Base-by-base conservation (phyloP, 1,284 basidiomycete species). In the Trichosporon sp. region DNA sequence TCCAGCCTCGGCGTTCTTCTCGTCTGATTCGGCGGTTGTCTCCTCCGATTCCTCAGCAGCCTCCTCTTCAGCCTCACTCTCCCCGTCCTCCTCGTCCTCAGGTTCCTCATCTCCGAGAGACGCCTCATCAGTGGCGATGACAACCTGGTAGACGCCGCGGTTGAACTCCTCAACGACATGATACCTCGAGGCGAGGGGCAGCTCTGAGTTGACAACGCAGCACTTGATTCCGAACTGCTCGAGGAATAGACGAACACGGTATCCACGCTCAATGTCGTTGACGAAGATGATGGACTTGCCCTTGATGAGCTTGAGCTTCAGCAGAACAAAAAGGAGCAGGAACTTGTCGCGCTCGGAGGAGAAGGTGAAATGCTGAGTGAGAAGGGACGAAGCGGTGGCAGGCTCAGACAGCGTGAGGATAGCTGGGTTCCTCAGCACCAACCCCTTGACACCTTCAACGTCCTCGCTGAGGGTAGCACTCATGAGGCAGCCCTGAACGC, bases 141-240 rank as follows among this genome's bases (percentile, higher is more conserved):
- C 95, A 76, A 98, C 98, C 76, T 99, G 94, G 75, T 98, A 99
- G 11, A 95, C 92, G 7, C 96, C 96, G 73, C 94, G 92, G 81
- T 99, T 98, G 78, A 99, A 99, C 81, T 98, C 95, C 74, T 99
- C 94, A 2, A 99, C 95, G 5, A 91, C 90, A 76, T 99, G 96
- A 75, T 95, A 98, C 87, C 94, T 85, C 25, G 92, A 95, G 74
- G 97, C 98, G 64, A 98, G 82, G 0, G 96, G 96, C 56, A 99
- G 81, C 80, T 99, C 96, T 16, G 92, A 92, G 74, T 99, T 98
- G 40, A 99, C 85, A 0, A 99, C 95, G 72, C 95, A 98, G 69
- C 89, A 90, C 78, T 94, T 93, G 77, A 99, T 90, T 0, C 92
- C 95, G 73, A 98, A 99, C 79, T 98, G 95, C 76, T 99, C 96